A percentile compares a stretch with the other conserved stretches of the same genome.
phyloP scores from a whole-genome alignment of 768 basidiomycete species.

The Hirschioporus abietinus region DNA sequence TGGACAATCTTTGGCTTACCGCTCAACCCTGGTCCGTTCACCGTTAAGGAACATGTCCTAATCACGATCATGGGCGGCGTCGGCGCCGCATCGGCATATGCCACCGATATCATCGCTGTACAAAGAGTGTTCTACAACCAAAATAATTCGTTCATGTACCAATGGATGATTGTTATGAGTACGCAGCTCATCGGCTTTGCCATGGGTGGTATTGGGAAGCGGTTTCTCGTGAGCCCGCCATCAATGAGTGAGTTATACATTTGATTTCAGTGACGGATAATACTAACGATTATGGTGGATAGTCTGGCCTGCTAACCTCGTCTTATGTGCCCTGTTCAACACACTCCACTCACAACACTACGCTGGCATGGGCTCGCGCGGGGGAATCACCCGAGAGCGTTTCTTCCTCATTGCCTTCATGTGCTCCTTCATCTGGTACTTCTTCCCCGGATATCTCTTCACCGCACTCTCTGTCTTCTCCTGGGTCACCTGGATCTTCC shows the following conservation, averaged over 20 bases:
- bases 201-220: conserved; percentile 28
- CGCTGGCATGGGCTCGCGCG: conserved; percentile 53
- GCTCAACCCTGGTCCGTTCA: conserved; percentile 66
- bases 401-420: conserved; percentile 69
- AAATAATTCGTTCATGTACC: conserved; percentile 17
- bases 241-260: conserved; percentile 14
- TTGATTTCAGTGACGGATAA: conserved; percentile 16
- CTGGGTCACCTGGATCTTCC: conserved; percentile 64
- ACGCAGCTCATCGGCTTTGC: conserved; percentile 26
- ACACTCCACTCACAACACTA: conserved; percentile 70
- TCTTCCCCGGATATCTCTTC: conserved; percentile 74
- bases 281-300: not conserved
- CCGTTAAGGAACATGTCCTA: conserved; percentile 49
- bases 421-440: conserved; percentile 44
- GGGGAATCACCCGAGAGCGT: conserved; percentile 65
- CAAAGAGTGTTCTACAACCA: conserved; percentile 25
- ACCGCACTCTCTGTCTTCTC: conserved; percentile 38
- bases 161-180: conserved; percentile 37
- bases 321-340: conserved; percentile 71
- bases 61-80: conserved; percentile 42
- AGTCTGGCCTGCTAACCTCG: conserved; percentile 46
- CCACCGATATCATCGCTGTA: conserved; percentile 26
- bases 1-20: conserved; percentile 45
- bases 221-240: conserved; percentile 18
- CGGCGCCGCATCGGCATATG: conserved; percentile 36